phyloP scores from a whole-genome alignment of 176 grass and related monocot genomes.

The Triticum timopheevii region DNA sequence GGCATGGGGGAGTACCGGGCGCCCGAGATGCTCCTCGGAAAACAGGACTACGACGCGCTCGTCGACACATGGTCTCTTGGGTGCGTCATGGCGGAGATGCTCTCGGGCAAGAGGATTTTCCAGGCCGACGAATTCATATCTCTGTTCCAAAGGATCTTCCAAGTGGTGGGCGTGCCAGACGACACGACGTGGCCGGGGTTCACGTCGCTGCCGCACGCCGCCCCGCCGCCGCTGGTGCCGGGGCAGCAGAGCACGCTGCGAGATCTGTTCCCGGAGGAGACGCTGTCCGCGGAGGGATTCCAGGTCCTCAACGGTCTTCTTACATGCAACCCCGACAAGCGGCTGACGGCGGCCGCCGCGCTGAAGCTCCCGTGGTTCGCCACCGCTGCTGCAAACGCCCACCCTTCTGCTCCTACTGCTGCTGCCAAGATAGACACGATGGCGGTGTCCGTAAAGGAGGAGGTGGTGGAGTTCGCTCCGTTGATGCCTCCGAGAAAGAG shows the following conservation, averaged over 20 bases:
- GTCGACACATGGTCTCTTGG: neutral
- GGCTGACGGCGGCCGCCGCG: constrained; percentile 8
- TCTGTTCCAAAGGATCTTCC: neutral
- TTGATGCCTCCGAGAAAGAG: neutral
- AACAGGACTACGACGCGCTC: neutral
- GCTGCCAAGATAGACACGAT: neutral
- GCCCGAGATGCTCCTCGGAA: neutral
- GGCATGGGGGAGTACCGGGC: neutral
- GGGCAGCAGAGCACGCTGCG: neutral
- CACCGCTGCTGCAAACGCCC: neutral
- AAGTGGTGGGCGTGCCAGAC: neutral
- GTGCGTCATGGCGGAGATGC: neutral
- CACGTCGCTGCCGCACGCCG: neutral
- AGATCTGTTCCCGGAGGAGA: neutral
- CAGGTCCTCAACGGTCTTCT: neutral
- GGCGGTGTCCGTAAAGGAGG: neutral
- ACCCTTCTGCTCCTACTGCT: neutral
- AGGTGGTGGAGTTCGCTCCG: neutral
- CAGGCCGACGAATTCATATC: neutral
- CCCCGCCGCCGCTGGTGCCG: neutral
- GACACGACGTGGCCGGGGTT: neutral
- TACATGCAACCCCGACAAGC: neutral
- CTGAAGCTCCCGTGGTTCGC: neutral
- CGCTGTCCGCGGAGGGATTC: neutral
- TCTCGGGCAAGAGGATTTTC: neutral